These are phyloP conservation scores for Entonaema liquescens DNA, from an alignment of 495 filamentous ascomycete species.

Conservation along the genomic window DNA sequence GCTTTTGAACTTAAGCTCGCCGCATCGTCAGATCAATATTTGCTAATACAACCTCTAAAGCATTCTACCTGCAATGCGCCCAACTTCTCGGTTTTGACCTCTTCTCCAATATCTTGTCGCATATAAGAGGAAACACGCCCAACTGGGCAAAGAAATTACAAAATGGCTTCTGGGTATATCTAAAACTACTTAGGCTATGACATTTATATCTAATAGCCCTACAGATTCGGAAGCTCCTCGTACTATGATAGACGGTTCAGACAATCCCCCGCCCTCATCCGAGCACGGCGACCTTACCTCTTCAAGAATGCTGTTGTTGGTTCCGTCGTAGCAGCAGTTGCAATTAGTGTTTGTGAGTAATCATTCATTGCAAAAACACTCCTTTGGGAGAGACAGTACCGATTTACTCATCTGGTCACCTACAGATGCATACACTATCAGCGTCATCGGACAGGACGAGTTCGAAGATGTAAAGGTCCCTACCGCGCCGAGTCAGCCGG, in stretches of 20 bases:
- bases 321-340: conserved; percentile 70
- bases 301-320: conserved; percentile 87
- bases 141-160: conserved; percentile 25
- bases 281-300: conserved; percentile 89
- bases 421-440: conserved; percentile 87
- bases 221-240: conserved; percentile 58
- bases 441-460: conserved; percentile 91
- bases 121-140: conserved; percentile 19
- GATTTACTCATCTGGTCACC: conserved; percentile 2
- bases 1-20: neutral
- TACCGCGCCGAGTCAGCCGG: conserved; percentile 65
- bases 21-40: neutral
- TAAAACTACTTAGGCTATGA: neutral
- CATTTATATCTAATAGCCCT: conserved; percentile 13
- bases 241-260: conserved; percentile 90
- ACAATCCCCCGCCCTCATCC: conserved; percentile 83
- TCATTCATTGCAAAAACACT: too few relatives aligned
- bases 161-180: conserved; percentile 43
- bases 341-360: conserved; percentile 81
- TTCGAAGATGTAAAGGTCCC: conserved; percentile 96
- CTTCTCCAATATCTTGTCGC: neutral
- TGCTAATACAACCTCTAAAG: neutral
- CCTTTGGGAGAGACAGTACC: neutral
- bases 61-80: conserved; percentile 13
- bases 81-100: neutral